Evolutionary conservation across 2,329 filamentous ascomycete species (phyloP), one percentile per base, ranked within the genome.

Genomic region (Fusarium caatingaense): DNA sequence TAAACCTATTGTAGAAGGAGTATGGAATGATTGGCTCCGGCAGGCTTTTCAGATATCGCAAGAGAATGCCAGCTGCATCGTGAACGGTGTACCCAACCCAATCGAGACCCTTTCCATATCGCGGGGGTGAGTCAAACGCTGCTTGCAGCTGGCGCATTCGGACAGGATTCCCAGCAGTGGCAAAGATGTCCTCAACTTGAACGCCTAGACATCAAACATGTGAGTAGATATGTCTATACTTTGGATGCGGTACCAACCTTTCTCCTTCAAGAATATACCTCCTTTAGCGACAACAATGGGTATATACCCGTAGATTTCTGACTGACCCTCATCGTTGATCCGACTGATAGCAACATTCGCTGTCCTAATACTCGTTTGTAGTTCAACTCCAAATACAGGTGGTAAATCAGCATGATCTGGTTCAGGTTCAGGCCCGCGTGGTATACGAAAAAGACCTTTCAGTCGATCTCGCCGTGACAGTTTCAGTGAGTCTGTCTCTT

Each of bases 41-140:
- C 2, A 65, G 44, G 12, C 47, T 57, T 13, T 58, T 63, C 1
- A 63, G 27, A 30, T 66, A 63, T 10, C 63, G 53, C 3, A 62
- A 13, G 4, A 66, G 13, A 6, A 63, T n/a, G 1, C 58, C 48
- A 18, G 53, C 63, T 28, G 37, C 42, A 11, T 66, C 53, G 3
- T 63, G 48, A n/a, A 44, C 16, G 0, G 58, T 66, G 6, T 15
- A 58, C 5, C 5, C 16, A 21, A 54, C 2, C 40, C 40, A 42
- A 21, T 6, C 10, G 21, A 59, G 20, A 7, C 34, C 20, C 3
- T 12, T 37, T 5, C 60, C 60, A 21, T 57, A 63, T 5, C 5
- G 8, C 1, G 32, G 40, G 5, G 47, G 30, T 2, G 32, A 30
- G 7, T 59, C 32, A 6, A 59, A 63, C 2, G 4, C 10, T 11